These are phyloP conservation scores for Rhodotorula kratochvilovae DNA, from an alignment of 768 basidiomycete species.

Conservation along the genomic window DNA sequence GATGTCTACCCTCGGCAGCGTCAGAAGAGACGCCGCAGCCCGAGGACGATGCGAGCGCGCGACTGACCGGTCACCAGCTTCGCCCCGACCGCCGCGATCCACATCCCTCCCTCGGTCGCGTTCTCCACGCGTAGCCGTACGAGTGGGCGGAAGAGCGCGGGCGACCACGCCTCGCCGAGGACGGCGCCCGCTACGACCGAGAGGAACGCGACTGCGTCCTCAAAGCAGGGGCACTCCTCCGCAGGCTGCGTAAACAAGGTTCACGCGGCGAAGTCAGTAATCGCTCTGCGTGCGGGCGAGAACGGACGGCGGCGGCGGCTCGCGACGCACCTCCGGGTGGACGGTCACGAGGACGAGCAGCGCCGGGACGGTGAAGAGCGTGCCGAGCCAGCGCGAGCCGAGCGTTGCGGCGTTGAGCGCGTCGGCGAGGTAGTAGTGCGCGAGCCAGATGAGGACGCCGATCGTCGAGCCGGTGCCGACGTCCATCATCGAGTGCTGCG, in stretches of 20 bases:
- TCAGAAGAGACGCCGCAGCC: too few relatives aligned
- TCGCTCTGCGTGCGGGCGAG: background rate
- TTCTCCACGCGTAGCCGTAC: constrained; percentile 21
- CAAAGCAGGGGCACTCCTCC: constrained; percentile 96
- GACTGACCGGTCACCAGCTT: constrained; percentile 23
- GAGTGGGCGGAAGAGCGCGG: constrained; percentile 20
- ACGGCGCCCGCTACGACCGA: constrained; percentile 73
- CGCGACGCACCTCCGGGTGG: constrained; percentile 8
- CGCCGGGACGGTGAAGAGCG: background rate
- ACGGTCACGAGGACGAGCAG: background rate
- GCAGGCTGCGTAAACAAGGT: constrained; percentile 61
- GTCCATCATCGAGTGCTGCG: constrained; percentile 40
- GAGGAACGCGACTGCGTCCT: constrained; percentile 90
- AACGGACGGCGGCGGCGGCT: background rate
- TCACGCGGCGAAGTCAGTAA: too few relatives aligned
- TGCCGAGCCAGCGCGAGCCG: constrained; percentile 3
- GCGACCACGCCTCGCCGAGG: constrained; percentile 52
- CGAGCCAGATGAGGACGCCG: constrained; percentile 35
- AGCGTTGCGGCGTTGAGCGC: background rate
- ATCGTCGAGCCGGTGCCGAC: constrained; percentile 29
- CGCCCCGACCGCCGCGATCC: constrained; percentile 43
- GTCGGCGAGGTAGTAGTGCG: constrained; percentile 4
- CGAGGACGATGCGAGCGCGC: too few relatives aligned
- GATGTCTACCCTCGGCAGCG: too few relatives aligned
- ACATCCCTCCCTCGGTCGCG: constrained; percentile 42